phyloP scores from a whole-genome alignment of 805 yeast species.

The Ogataea saltuana region DNA sequence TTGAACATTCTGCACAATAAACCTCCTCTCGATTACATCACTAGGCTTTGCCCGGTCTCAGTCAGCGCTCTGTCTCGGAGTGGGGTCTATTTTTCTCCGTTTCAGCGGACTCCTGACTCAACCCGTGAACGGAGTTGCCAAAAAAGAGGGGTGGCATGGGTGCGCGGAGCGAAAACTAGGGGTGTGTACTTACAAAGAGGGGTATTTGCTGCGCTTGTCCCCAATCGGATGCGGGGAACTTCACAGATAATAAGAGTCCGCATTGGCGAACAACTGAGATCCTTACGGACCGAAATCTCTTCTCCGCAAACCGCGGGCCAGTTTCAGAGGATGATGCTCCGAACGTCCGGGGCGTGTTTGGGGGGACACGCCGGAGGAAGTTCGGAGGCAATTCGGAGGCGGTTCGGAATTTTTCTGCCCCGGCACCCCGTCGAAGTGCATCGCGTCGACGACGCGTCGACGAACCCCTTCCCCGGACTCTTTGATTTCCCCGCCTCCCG shows the following conservation, averaged over 20 bases:
- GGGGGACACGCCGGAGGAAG: no score
- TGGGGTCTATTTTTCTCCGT: constrained; percentile 5
- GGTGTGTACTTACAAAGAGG: constrained; percentile 4
- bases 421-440: no score
- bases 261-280: neutral
- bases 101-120: constrained; percentile 4
- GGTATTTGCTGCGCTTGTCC: neutral
- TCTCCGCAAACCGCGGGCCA: neutral
- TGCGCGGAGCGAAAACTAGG: neutral
- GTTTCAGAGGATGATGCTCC: neutral
- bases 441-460: no score
- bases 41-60: no score
- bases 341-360: neutral
- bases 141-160: constrained; percentile 2
- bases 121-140: constrained; percentile 2
- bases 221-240: constrained; percentile 5
- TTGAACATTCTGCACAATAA: no score
- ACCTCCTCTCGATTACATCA: no score
- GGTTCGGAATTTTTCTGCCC: no score
- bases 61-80: constrained; percentile 1
- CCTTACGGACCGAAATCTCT: neutral
- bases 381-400: no score
- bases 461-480: no score
- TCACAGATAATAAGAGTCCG: neutral
- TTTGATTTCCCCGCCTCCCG: no score